Evolutionary conservation across 257 asterid species (phyloP).

Genomic region (Paraleonurus japonicus): DNA sequence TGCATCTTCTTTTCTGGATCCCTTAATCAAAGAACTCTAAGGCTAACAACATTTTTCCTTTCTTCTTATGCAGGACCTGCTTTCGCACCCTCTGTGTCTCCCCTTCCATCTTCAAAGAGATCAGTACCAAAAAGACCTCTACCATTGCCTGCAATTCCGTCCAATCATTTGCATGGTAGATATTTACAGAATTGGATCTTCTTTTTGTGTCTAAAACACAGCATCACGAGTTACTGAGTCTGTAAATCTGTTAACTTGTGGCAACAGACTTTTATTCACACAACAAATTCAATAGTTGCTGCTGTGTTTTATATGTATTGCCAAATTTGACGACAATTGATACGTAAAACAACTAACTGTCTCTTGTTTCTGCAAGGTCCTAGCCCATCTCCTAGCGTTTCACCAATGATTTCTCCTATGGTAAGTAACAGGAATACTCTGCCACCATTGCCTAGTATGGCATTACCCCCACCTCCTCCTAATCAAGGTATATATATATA

Average conservation of each 20-base stretch:
- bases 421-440: slow-evolving; percentile 34
- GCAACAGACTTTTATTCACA: neutral
- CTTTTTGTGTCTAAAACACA: neutral
- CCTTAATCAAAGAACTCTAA: too few relatives aligned
- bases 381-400: slow-evolving; percentile 47
- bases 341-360: slow-evolving; percentile 13
- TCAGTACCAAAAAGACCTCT: slow-evolving; percentile 33
- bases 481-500: slow-evolving; percentile 42
- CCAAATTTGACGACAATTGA: neutral
- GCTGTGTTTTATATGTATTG: neutral
- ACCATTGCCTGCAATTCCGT: slow-evolving; percentile 50
- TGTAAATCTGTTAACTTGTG: neutral
- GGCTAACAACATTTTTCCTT: too few relatives aligned
- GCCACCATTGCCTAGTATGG: slow-evolving; percentile 53
- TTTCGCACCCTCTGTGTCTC: slow-evolving; percentile 40
- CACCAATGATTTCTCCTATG: slow-evolving; percentile 45
- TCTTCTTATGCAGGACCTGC: slow-evolving; percentile 40
- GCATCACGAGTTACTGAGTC: neutral
- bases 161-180: slow-evolving; percentile 40
- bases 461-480: slow-evolving; percentile 87
- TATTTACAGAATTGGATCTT: neutral
- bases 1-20: too few relatives aligned
- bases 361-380: slow-evolving; percentile 38
- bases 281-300: neutral
- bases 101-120: slow-evolving; percentile 34